Conservation (phyloP, 495 filamentous ascomycete genomes). For the Podospora tetraspora region DNA sequence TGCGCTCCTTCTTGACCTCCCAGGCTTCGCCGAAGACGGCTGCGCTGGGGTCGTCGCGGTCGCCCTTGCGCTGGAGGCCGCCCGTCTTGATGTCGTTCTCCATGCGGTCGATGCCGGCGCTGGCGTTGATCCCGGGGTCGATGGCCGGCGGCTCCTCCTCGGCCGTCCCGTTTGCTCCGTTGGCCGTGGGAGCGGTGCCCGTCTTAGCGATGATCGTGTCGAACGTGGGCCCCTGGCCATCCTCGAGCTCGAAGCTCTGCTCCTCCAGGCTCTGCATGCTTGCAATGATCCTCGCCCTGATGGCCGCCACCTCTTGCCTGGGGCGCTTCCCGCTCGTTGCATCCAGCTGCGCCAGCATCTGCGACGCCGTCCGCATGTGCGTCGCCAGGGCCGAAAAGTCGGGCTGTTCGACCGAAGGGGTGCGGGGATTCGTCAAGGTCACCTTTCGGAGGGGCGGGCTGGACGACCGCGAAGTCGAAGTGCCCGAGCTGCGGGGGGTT, state of each 20-base stretch:
- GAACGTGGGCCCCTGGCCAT: constrained; percentile 58
- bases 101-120: constrained; percentile 68
- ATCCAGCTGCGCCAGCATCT: constrained; percentile 74
- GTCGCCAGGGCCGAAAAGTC: constrained; percentile 71
- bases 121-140: constrained; percentile 49
- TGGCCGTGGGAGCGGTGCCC: constrained; percentile 32
- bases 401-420: constrained; percentile 50
- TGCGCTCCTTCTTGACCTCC: constrained; percentile 69
- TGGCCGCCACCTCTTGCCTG: constrained; percentile 65
- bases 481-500: constrained; percentile 55
- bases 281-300: constrained; percentile 70
- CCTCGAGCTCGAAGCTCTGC: constrained; percentile 64
- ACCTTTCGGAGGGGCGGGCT: constrained; percentile 51
- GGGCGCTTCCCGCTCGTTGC: constrained; percentile 66
- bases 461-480: constrained; percentile 53
- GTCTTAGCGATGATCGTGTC: constrained; percentile 64
- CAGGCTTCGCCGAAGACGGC: constrained; percentile 76
- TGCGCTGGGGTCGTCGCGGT: constrained; percentile 73
- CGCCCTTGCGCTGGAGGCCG: constrained; percentile 66
- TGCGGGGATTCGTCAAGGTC: constrained; percentile 41
- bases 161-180: constrained; percentile 12
- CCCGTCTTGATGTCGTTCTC: constrained; percentile 77
- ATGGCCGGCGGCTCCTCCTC: constrained; percentile 37
- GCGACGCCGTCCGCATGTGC: constrained; percentile 73
- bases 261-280: constrained; percentile 81